Base-by-base conservation (phyloP, 2,329 filamentous ascomycete genomes). In the Exophiala sideris region DNA sequence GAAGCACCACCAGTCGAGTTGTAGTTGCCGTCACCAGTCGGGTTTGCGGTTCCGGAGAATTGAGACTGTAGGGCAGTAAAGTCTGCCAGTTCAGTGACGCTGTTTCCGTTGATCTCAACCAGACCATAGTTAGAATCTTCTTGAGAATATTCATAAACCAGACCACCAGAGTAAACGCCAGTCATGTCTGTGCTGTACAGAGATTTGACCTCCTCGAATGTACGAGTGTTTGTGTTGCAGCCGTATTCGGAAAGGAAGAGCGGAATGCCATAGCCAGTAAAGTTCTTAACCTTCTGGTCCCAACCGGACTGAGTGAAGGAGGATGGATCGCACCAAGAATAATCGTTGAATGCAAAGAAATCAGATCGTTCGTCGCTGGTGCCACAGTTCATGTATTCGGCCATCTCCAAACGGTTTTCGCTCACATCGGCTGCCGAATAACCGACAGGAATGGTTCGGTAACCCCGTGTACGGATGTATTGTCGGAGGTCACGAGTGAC, bases 241-340 rank as follows among this genome's bases (percentile, higher is more conserved):
- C 94, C 94, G 69, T 88, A 97, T 73, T 97, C 94, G 47, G 91
- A 96, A 50, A 99, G 81, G 83, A 96, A 96, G 67, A 96, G 86
- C 54, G 91, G 89, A 50, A 96, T 78, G 65, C 89, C 89, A 71
- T 95, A 96, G 70, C 88, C 83, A 60, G 82, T 85, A 73, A 92
- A 95, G 76, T 87, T 89, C 78, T 88, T 80, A 58, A 95, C 91
- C 81, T 96, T 96, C 68, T 86, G 73, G 71, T 90, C 82, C 90
- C 91, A 96, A 63, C 89, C 90, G 38, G 91, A 86, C 42, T 73
- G 77, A 44, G 72, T 70, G 76, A 87, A 91, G 63, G 83, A 78
- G 44, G 84, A 85, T 60, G 86, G 79, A 66, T 83, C 85, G 72
- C 89, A 92, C 87, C 86, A 92, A 2, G 88, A 91, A 76, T 92